Evolutionary conservation across 2,329 filamentous ascomycete genomes (phyloP).

Genomic region (Diaporthe longicolla): DNA sequence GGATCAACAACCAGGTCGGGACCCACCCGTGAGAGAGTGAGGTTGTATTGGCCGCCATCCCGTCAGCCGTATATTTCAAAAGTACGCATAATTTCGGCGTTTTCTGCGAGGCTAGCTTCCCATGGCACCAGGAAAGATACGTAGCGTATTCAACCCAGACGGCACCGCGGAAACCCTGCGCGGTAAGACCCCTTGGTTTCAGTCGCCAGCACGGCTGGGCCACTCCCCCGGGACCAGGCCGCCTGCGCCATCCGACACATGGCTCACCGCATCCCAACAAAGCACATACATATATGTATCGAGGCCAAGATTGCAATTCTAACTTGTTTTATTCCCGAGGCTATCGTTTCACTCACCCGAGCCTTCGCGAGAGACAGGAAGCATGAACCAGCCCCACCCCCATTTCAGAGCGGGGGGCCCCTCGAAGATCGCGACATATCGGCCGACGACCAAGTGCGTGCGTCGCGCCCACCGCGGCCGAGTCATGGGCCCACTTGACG

Average conservation of each 20-base stretch:
- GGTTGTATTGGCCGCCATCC: not conserved
- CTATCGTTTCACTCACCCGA: not conserved
- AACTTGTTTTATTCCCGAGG: not conserved
- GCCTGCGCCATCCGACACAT: not conserved
- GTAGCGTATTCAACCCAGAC: not conserved
- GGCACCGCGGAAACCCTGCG: slow-evolving; percentile 4
- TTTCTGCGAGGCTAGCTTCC: too few species aligned
- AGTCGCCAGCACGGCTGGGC: slow-evolving; percentile 17
- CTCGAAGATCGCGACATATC: slow-evolving; percentile 15
- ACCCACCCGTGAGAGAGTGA: not conserved
- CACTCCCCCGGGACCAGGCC: slow-evolving; percentile 16
- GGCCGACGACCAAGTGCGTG: not conserved
- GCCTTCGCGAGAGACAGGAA: too few species aligned
- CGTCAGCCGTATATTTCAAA: not conserved
- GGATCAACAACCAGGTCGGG: slow-evolving; percentile 24
- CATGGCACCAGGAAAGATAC: too few species aligned
- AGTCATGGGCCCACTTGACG: slow-evolving; percentile 15
- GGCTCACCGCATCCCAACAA: too few species aligned
- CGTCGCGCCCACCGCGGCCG: not conserved
- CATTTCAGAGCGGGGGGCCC: not conserved
- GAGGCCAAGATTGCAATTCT: not conserved
- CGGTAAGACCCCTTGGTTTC: slow-evolving; percentile 8
- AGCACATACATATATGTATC: not conserved
- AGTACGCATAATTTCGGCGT: not conserved
- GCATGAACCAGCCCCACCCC: too few species aligned